A percentile compares a stretch with the other conserved stretches of the same genome.
Evolutionary conservation across 164 flowering plant species (phyloP).

Genomic region (Aristolochia fimbriata): DNA sequence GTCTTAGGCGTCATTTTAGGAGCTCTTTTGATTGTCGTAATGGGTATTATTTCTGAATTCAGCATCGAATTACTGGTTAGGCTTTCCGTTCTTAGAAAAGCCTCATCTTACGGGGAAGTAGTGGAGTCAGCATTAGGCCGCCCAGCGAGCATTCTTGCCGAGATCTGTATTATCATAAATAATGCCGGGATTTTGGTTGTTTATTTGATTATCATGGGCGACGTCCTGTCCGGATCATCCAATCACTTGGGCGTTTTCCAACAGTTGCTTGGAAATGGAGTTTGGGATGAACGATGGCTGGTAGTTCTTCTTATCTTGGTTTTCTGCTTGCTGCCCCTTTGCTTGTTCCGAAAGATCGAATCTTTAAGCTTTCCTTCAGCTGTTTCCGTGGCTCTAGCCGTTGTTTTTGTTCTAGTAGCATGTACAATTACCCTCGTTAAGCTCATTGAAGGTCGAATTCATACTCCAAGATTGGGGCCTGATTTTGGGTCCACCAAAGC

Average conservation of each 20-base stretch:
- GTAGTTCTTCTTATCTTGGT: conserved; percentile 56
- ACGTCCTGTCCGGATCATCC: conserved; percentile 84
- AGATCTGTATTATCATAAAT: conserved; percentile 78
- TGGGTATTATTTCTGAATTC: conserved; percentile 76
- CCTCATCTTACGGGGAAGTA: conserved; percentile 78
- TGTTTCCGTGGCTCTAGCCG: conserved; percentile 88
- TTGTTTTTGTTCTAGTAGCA: conserved; percentile 74
- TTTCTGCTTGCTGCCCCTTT: conserved; percentile 77
- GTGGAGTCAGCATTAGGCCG: conserved; percentile 71
- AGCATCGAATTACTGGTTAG: conserved; percentile 76
- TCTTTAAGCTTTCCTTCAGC: conserved; percentile 90
- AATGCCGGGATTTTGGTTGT: conserved; percentile 92
- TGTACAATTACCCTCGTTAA: conserved; percentile 52
- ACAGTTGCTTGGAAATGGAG: conserved; percentile 74
- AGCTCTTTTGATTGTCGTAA: conserved; percentile 50
- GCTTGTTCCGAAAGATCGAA: conserved; percentile 76
- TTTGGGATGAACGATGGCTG: conserved; percentile 80
- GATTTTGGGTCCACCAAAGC: conserved; percentile 73
- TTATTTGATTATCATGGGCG: conserved; percentile 94
- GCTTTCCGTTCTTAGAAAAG: conserved; percentile 51
- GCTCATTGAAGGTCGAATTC: conserved; percentile 67
- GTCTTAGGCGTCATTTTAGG: conserved; percentile 78
- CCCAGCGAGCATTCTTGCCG: conserved; percentile 53
- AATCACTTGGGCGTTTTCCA: conserved; percentile 83
- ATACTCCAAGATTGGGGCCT: conserved; percentile 64